Conservation (phyloP, 2,329 filamentous ascomycete genomes). For the Pestalotiopsis sp. region DNA sequence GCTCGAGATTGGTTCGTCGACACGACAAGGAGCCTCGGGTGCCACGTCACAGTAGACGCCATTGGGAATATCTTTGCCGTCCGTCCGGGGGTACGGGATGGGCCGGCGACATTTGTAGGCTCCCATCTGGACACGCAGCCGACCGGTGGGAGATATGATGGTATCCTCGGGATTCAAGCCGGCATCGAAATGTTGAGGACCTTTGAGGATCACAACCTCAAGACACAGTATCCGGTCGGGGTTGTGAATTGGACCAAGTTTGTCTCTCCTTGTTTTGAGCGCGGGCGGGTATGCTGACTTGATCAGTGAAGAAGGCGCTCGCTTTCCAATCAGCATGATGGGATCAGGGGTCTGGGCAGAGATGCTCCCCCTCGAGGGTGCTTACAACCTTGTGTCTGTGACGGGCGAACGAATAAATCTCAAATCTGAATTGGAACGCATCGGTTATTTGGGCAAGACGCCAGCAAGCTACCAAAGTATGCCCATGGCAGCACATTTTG, state of each 20-base stretch:
- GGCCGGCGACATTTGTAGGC: conserved; percentile 68
- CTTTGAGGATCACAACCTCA: conserved; percentile 66
- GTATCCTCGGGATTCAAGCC: conserved; percentile 74
- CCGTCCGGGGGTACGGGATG: conserved; percentile 60
- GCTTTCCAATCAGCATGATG: conserved; percentile 76
- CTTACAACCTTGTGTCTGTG: conserved; percentile 65
- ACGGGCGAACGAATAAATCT: conserved; percentile 62
- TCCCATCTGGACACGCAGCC: conserved; percentile 71
- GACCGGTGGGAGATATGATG: conserved; percentile 71
- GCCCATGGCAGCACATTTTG: conserved; percentile 77
- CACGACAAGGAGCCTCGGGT: conserved; percentile 65
- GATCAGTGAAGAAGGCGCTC: conserved; percentile 75
- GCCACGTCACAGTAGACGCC: conserved; percentile 67
- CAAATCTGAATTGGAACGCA: conserved; percentile 70
- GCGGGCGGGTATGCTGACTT: not conserved
- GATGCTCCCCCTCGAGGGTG: conserved; percentile 61
- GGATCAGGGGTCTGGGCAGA: conserved; percentile 78
- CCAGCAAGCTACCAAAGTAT: conserved; percentile 59
- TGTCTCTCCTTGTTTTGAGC: not conserved
- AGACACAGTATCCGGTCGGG: conserved; percentile 72
- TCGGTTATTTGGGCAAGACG: conserved; percentile 67
- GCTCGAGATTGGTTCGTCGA: conserved; percentile 77
- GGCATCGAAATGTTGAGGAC: conserved; percentile 73
- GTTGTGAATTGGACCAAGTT: conserved; percentile 78
- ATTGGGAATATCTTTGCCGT: conserved; percentile 85